Percentiles rank a stretch among this genome's conserved stretches.
Conservation (phyloP, 805 yeast species). For the Saccharomycopsis oosterbeekiorum region DNA sequence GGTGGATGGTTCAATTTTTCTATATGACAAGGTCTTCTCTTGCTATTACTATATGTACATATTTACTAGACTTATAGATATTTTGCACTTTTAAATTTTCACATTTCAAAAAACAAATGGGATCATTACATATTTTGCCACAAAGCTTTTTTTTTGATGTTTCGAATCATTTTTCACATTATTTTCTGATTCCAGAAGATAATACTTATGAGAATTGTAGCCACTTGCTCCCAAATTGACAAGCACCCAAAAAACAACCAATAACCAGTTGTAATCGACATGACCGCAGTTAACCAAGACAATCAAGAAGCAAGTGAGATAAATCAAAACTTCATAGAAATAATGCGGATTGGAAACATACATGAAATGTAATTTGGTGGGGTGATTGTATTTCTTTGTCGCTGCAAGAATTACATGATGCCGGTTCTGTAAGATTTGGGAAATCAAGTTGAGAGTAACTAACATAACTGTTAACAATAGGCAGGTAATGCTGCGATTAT, state of each 20-base stretch:
- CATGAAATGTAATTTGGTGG: conserved; percentile 40
- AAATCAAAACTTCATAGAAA: conserved; percentile 53
- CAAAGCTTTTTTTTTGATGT: background rate
- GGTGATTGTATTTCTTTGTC: conserved; percentile 47
- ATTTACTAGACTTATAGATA: no score
- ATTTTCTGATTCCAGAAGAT: background rate
- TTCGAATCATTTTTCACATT: background rate
- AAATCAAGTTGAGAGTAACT: conserved; percentile 15
- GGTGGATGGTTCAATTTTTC: conserved; percentile 17
- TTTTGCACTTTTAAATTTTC: no score
- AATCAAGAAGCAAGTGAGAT: conserved; percentile 22
- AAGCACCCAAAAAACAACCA: conserved; percentile 8
- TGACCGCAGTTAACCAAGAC: background rate
- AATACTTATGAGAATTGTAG: conserved; percentile 6
- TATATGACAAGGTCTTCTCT: background rate
- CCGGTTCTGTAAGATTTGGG: conserved; percentile 36
- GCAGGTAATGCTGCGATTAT: background rate
- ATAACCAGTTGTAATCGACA: conserved; percentile 1
- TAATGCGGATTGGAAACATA: conserved; percentile 59
- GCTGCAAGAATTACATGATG: conserved; percentile 30
- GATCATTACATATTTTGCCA: conserved; percentile 14
- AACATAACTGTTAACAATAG: conserved; percentile 21
- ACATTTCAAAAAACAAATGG: conserved; percentile 10
- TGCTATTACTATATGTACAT: background rate
- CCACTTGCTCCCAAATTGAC: conserved; percentile 12